Evolutionary conservation across 768 basidiomycete genomes (phyloP).

Genomic region (Rhizopogon rudus): DNA sequence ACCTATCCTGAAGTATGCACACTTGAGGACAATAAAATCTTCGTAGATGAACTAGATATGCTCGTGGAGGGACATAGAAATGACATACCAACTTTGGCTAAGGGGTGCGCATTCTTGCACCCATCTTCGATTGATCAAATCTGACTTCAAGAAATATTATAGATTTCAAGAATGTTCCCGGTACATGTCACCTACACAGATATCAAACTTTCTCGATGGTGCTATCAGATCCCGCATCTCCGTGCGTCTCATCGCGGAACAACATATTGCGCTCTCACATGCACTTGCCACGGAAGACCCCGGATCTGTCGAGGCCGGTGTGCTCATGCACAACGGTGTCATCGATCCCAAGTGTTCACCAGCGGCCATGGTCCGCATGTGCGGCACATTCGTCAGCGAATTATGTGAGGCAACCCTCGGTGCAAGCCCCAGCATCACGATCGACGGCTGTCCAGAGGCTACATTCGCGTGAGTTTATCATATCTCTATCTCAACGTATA

Average conservation of each 20-base stretch:
- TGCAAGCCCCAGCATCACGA: conserved; percentile 54
- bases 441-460: conserved; percentile 67
- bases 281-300: conserved; percentile 43
- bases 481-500: background rate
- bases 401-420: conserved; percentile 85
- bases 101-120: conserved; percentile 49
- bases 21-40: conserved; percentile 63
- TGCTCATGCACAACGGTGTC: conserved; percentile 56
- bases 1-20: conserved; percentile 60
- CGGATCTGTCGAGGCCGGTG: background rate
- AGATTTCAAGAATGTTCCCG: conserved; percentile 85
- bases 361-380: conserved; percentile 67
- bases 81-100: conserved; percentile 88
- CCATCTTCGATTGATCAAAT: conserved; percentile 9
- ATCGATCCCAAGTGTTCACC: conserved; percentile 74
- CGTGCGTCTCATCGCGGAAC: conserved; percentile 84
- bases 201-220: conserved; percentile 75
- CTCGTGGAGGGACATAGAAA: conserved; percentile 77
- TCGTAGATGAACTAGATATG: conserved; percentile 61
- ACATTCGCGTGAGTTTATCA: conserved; percentile 67
- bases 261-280: conserved; percentile 81
- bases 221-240: conserved; percentile 86
- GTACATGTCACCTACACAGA: conserved; percentile 79
- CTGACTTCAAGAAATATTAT: background rate
- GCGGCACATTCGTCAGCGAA: conserved; percentile 78